A percentile compares a stretch with the other conserved stretches of the same genome.
Conservation (phyloP, 1,284 basidiomycete species). For the Butyriboletus regius region DNA sequence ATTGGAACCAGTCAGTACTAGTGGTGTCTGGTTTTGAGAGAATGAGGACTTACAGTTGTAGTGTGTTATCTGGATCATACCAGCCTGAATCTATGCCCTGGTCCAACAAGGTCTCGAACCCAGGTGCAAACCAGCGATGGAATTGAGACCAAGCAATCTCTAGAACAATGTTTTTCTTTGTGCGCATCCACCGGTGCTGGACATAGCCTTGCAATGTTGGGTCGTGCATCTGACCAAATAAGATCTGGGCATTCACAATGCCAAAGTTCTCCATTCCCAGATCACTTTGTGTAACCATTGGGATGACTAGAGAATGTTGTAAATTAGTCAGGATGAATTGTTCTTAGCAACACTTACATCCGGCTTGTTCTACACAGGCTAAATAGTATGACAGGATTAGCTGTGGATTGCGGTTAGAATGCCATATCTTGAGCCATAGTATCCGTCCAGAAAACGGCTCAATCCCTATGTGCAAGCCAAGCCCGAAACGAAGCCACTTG, state of each 20-base stretch:
- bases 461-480: background rate
- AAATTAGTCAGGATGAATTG: too few relatives aligned
- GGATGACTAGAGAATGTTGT: too few relatives aligned
- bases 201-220: background rate
- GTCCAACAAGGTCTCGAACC: background rate
- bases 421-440: background rate
- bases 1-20: background rate
- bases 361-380: too few relatives aligned
- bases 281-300: too few relatives aligned
- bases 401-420: background rate
- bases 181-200: background rate
- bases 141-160: conserved; percentile 2
- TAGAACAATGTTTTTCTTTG: background rate
- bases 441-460: background rate
- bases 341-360: too few relatives aligned
- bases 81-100: background rate
- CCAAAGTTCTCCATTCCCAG: too few relatives aligned
- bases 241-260: background rate
- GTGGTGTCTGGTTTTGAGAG: too few relatives aligned
- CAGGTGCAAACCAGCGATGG: background rate
- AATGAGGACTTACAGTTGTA: background rate
- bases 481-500: background rate
- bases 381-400: background rate
- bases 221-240: background rate
- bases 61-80: background rate